These are phyloP conservation scores for Epichloe sp. DNA, from an alignment of 2,329 filamentous ascomycete species.

Conservation along the genomic window DNA sequence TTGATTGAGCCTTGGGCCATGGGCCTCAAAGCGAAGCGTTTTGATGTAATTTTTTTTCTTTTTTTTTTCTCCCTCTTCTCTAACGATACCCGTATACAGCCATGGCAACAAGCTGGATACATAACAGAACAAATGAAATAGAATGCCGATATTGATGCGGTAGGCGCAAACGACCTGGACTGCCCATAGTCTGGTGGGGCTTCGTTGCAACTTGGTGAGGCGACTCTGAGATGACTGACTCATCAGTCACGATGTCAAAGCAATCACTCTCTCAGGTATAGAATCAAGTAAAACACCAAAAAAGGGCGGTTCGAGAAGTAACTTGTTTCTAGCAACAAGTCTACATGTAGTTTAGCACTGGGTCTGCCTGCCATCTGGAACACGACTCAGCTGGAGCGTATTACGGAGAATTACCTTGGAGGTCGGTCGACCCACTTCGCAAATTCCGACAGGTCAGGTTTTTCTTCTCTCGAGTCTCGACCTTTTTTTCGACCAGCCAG, in stretches of 20 bases:
- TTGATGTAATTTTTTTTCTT: background rate
- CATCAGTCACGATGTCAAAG: background rate
- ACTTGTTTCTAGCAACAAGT: background rate
- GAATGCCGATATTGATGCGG: no score
- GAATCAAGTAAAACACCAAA: background rate
- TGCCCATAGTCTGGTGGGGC: no score
- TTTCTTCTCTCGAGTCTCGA: background rate
- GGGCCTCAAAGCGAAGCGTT: background rate
- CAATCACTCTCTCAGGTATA: no score
- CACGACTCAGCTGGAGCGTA: no score
- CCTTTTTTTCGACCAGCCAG: background rate
- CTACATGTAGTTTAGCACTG: no score
- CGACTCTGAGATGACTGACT: background rate
- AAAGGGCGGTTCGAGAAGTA: background rate
- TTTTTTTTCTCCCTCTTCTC: no score
- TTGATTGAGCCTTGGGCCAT: background rate
- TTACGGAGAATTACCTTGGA: no score
- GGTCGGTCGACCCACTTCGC: background rate
- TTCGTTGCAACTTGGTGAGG: no score
- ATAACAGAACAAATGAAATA: background rate
- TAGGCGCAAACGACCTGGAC: no score
- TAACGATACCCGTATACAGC: conserved; percentile 1
- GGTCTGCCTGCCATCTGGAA: no score
- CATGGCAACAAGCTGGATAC: background rate
- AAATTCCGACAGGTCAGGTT: conserved; percentile 1